These are phyloP conservation scores for Volutella citrinella DNA, from an alignment of 2,329 filamentous ascomycete genomes.

Conservation along the genomic window DNA sequence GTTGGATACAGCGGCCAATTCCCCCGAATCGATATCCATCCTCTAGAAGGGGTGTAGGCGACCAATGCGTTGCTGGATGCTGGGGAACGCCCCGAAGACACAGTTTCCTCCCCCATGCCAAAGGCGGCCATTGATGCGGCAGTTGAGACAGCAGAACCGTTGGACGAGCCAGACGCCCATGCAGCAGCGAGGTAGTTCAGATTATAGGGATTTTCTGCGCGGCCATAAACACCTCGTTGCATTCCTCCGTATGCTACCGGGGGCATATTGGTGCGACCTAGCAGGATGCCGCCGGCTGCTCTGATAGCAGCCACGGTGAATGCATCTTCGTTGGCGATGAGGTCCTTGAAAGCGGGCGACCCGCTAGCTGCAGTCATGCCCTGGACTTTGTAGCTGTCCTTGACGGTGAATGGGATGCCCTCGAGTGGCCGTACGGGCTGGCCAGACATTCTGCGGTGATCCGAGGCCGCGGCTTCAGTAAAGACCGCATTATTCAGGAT, in stretches of 20 bases:
- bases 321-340: conserved; percentile 50
- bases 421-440: conserved; percentile 33
- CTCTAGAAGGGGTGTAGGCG: conserved; percentile 13
- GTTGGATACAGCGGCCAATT: conserved; percentile 14
- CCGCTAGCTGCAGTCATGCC: conserved; percentile 51
- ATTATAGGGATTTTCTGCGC: conserved; percentile 56
- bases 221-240: conserved; percentile 55
- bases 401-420: conserved; percentile 55
- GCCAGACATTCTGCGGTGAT: conserved; percentile 16
- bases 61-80: conserved; percentile 13
- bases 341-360: conserved; percentile 49
- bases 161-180: conserved; percentile 55
- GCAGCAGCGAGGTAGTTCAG: conserved; percentile 49
- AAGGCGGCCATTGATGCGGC: conserved; percentile 50
- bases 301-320: conserved; percentile 44
- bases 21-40: conserved; percentile 10
- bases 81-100: conserved; percentile 52
- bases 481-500: conserved; percentile 24
- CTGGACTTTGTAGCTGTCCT: conserved; percentile 54
- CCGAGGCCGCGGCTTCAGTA: conserved; percentile 23
- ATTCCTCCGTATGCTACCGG: conserved; percentile 57
- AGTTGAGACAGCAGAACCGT: conserved; percentile 50
- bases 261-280: conserved; percentile 54
- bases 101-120: conserved; percentile 52
- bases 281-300: conserved; percentile 26